Base-by-base conservation (phyloP, 345 rosid species). In the Aquilaria malaccensis region DNA sequence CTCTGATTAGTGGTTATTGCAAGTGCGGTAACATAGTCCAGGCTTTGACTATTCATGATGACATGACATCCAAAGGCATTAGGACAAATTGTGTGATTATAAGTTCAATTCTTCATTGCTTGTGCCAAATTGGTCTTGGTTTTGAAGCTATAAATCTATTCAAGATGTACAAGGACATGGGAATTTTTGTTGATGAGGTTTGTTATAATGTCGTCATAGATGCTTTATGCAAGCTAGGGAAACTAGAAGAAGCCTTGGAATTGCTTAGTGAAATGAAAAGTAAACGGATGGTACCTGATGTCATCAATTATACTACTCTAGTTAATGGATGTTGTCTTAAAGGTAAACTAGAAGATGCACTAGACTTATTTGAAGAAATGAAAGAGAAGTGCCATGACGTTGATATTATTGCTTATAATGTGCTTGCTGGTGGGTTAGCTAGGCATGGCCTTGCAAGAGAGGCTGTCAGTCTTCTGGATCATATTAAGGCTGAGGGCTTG, bases 231-330 rank as follows among this genome's bases (percentile, higher is more conserved):
- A 58, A 66, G 7, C 89, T 86, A 71, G 74, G 49, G 83, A 89
- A 81, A 43, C 22, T 77, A 47, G 70, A 87, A 51, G 81, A 75
- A n/a, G 98, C 95, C 4, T 78, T 79, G 58, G 4, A 50, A 68
- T 56, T 89, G 65, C 69, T 89, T 13, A 46, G 64, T 67, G 86
- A 89, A 66, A 89, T 92, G 97, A 22, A 22, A 30, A 31, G 72
- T 85, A 82, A 73, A 67, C 47, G 64, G 30, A 67, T 89, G 63
- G 72, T 54, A 65, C 80, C 78, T 22, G 91, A 92, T 72, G 58
- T 80, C 33, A 54, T 81, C 62, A 80, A 85, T 83, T 87, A 89
- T 71, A 89, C 87, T 33, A 87, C 93, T 66, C 56, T 92, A 58
- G 76, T 92, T 22, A 53, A 37, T 65, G 98, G 97, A 46, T 85